A percentile compares a stretch with the other conserved stretches of the same genome.
Evolutionary conservation across 208 protist species (phyloP).

Genomic region (Hexamita inflata): DNA sequence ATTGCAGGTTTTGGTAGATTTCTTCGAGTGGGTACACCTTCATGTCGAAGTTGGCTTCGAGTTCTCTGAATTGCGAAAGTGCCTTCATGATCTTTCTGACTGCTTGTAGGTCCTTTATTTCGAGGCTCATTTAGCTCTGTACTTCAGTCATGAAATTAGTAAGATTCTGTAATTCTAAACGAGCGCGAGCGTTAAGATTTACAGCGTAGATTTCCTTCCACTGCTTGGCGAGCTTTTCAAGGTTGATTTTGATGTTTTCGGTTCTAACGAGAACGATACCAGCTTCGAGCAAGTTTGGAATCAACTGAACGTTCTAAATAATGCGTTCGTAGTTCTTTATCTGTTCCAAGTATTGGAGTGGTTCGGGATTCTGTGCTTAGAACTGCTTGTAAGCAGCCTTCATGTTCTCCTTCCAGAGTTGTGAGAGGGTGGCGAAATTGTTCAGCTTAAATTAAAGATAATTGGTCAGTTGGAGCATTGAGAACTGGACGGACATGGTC

Average conservation of each 20-base stretch:
- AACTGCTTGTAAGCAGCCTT: slow-evolving; percentile 60
- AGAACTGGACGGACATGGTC: too few species aligned
- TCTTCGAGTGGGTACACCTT: slow-evolving; percentile 72
- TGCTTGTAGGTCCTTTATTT: slow-evolving; percentile 76
- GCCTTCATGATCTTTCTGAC: slow-evolving; percentile 72
- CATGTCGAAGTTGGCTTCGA: slow-evolving; percentile 70
- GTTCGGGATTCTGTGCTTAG: slow-evolving; percentile 24
- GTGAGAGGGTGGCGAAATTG: background rate
- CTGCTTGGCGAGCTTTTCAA: slow-evolving; percentile 61
- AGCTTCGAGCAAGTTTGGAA: slow-evolving; percentile 65
- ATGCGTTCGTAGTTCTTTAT: slow-evolving; percentile 63
- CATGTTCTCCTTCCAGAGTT: slow-evolving; percentile 79
- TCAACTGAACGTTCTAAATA: slow-evolving; percentile 64
- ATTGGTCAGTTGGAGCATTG: too few species aligned
- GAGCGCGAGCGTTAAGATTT: slow-evolving; percentile 71
- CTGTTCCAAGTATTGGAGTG: slow-evolving; percentile 60
- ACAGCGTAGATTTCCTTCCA: slow-evolving; percentile 79
- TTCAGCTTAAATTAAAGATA: too few species aligned
- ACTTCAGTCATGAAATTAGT: slow-evolving; percentile 75
- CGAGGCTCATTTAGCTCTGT: slow-evolving; percentile 56
- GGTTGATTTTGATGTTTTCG: slow-evolving; percentile 70
- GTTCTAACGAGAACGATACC: slow-evolving; percentile 71
- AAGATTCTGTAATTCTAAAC: slow-evolving; percentile 64
- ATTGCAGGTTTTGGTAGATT: slow-evolving; percentile 67
- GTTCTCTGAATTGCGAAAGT: slow-evolving; percentile 65